Evolutionary conservation across 371 early-diverging fungal genomes (phyloP), one percentile per base, ranked within the genome.

Genomic region (Saksenaea oblongispora): DNA sequence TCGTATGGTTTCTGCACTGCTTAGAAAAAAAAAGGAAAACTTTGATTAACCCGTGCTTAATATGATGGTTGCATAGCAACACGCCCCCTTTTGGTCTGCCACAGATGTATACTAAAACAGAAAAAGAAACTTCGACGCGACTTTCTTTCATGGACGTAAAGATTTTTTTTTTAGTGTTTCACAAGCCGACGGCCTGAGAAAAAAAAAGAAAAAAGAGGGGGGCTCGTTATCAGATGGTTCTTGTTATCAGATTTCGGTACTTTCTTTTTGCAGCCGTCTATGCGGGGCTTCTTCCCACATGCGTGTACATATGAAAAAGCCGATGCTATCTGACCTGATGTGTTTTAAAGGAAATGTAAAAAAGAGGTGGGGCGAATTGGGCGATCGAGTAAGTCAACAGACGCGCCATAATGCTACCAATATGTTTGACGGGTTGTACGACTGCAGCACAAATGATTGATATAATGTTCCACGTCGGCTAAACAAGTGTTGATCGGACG

Each of bases 161-260:
- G 51, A 47, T 22, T 22, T 47, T 47, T 22, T 22, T 22, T 47
- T 47, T 22, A 31, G 4, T 22, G 51, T 47, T 47, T 47, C 51
- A 47, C 51, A 47, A 47, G 22, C 51, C 18, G 51, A 47, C 22
- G 9, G 24, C 24, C 51, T 47, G 51, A 47, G 51, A 47, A 47
- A 47, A 22, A 22, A 39, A 39, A 17, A 11, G 22, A 22, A 22
- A 39, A 39, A 17, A 11, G 22, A 22, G 51, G 51, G 22, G 51
- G 51, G 51, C 51, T 47, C 51, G 51, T 47, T 47, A 47, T 47
- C 51, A 47, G 51, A 47, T 47, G 51, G 51, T 47, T 47, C 24
- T 22, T 18, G 22, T 47, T 47, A 47, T 47, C 51, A 47, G 51
- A 47, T 47, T 47, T 47, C 51, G 51, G 51, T 47, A 11, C 51